These are phyloP conservation scores for Physcomitrellopsis africana DNA, from an alignment of 225 moss, liverwort and hornwort genomes.

Conservation along the genomic window DNA sequence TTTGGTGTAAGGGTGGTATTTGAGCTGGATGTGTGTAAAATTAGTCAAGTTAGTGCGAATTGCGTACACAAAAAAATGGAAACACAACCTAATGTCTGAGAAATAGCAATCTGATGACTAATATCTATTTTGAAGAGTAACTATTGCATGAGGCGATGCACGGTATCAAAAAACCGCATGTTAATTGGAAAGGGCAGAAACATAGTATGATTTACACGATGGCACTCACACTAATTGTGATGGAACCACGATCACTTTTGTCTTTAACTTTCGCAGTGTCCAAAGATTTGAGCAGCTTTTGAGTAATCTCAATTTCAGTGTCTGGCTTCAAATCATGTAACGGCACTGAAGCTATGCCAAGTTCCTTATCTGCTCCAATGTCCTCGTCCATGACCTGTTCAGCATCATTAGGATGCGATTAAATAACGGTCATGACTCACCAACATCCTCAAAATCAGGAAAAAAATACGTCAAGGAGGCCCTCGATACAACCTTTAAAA, in stretches of 20 bases:
- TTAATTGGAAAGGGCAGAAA: no score
- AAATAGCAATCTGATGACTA: no score
- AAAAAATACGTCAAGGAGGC: no score
- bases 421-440: background rate
- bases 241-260: constrained; percentile 83
- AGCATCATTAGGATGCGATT: constrained; percentile 3
- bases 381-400: constrained; percentile 85
- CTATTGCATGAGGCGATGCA: no score
- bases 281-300: constrained; percentile 55
- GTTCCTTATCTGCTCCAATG: constrained; percentile 73
- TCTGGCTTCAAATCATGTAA: constrained; percentile 67
- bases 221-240: constrained; percentile 70
- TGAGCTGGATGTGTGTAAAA: constrained; percentile 49
- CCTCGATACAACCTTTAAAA: background rate
- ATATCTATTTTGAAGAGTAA: background rate
- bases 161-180: background rate
- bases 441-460: background rate
- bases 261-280: constrained; percentile 72
- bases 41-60: background rate
- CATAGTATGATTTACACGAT: no score
- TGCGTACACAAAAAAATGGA: background rate
- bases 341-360: constrained; percentile 66
- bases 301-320: constrained; percentile 38
- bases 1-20: constrained; percentile 67
- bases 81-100: no score